phyloP scores from a whole-genome alignment of 1,139 yeast genomes.

The Candida sanyaensis region DNA sequence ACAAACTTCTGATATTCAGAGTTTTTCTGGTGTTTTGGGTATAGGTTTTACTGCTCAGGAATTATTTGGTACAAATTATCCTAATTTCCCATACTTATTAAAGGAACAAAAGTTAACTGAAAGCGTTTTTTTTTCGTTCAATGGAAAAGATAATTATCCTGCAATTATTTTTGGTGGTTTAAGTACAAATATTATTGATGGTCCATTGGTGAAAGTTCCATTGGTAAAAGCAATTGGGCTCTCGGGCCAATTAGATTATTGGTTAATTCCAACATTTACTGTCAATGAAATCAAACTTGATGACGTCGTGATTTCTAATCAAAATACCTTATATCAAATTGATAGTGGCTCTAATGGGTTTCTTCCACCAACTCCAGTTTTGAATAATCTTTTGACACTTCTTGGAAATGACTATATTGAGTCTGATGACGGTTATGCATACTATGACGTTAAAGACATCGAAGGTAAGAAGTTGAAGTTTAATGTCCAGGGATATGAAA shows the following conservation, averaged over 20 bases:
- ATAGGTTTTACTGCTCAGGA: slow-evolving; percentile 19
- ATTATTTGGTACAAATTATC: slow-evolving; percentile 15
- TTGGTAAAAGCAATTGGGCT: slow-evolving; percentile 12
- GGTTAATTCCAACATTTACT: slow-evolving; percentile 19
- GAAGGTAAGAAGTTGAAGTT: slow-evolving; percentile 11
- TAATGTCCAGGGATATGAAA: slow-evolving; percentile 21
- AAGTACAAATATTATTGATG: slow-evolving; percentile 18
- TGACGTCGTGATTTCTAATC: slow-evolving; percentile 16
- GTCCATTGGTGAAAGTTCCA: slow-evolving; percentile 20
- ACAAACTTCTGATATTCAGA: slow-evolving; percentile 6
- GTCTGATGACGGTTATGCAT: slow-evolving; percentile 13
- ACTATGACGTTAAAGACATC: slow-evolving; percentile 12
- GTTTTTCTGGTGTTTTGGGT: slow-evolving; percentile 20
- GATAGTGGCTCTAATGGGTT: slow-evolving; percentile 25
- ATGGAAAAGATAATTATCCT: slow-evolving; percentile 14
- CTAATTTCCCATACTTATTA: slow-evolving; percentile 18
- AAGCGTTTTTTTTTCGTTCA: slow-evolving; percentile 17
- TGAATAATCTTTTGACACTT: slow-evolving; percentile 17
- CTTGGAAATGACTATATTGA: slow-evolving; percentile 14
- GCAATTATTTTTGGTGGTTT: slow-evolving; percentile 25
- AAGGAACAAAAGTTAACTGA: slow-evolving; percentile 17
- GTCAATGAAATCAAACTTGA: slow-evolving; percentile 18
- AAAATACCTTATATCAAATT: slow-evolving; percentile 19
- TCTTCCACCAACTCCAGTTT: slow-evolving; percentile 20
- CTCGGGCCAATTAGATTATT: slow-evolving; percentile 9